phyloP scores from a whole-genome alignment of 345 rosid genomes.

The Gossypium turneri region DNA sequence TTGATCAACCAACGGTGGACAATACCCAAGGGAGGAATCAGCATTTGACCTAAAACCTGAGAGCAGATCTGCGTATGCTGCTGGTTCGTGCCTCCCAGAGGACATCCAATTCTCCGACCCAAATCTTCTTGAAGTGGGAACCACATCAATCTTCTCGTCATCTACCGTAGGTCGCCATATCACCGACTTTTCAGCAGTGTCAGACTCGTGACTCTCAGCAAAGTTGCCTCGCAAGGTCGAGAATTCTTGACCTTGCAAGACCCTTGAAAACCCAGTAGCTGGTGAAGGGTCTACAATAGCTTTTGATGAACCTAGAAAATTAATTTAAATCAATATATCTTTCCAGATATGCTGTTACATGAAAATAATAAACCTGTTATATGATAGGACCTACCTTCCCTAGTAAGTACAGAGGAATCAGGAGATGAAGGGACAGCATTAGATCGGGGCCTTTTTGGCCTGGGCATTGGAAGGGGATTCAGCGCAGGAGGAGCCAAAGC shows the following conservation, averaged over 20 bases:
- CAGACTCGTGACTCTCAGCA: constrained; percentile 44
- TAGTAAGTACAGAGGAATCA: constrained; percentile 49
- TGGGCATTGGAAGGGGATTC: constrained; percentile 52
- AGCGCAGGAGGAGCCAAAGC: constrained; percentile 71
- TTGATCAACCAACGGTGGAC: constrained; percentile 38
- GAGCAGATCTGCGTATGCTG: constrained; percentile 56
- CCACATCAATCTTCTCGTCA: constrained; percentile 50
- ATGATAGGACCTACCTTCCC: constrained; percentile 52
- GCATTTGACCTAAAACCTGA: constrained; percentile 51
- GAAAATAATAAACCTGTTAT: background rate
- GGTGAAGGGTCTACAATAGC: constrained; percentile 51
- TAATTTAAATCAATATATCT: constrained; percentile 1
- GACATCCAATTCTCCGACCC: constrained; percentile 49
- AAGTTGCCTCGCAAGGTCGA: constrained; percentile 63
- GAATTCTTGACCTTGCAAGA: constrained; percentile 79
- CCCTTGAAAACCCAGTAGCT: constrained; percentile 55
- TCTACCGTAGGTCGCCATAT: constrained; percentile 51
- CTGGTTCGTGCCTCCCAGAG: constrained; percentile 45
- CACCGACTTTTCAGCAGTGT: constrained; percentile 51
- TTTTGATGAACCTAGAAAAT: constrained; percentile 38
- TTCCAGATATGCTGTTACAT: background rate
- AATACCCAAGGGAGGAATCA: constrained; percentile 36
- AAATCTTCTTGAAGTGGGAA: constrained; percentile 45
- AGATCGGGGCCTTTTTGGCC: constrained; percentile 61
- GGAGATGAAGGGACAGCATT: constrained; percentile 49